These are phyloP conservation scores for Margaritispora aquatica DNA, from an alignment of 495 filamentous ascomycete species.

Conservation along the genomic window DNA sequence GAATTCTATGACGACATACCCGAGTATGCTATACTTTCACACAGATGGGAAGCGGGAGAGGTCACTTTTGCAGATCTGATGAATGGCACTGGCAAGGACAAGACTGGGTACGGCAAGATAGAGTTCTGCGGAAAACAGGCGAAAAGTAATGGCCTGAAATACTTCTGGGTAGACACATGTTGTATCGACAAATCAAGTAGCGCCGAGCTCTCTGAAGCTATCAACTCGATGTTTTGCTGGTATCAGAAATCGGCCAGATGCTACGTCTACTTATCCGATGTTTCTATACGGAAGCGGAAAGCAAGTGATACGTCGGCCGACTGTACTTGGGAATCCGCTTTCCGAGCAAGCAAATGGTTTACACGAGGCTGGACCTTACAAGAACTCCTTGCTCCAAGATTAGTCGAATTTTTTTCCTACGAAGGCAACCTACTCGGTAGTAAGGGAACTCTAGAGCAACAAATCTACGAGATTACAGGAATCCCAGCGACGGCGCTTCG, in stretches of 20 bases:
- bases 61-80: constrained; percentile 9
- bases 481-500: not conserved
- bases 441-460: constrained; percentile 1
- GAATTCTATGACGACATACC: constrained; percentile 11
- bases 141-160: constrained; percentile 18
- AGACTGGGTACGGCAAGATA: constrained; percentile 25
- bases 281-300: constrained; percentile 7
- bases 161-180: constrained; percentile 34
- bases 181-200: constrained; percentile 28
- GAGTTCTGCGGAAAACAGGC: constrained; percentile 23
- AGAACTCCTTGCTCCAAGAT: constrained; percentile 11
- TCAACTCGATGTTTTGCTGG: constrained; percentile 8
- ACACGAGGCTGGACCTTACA: constrained; percentile 5
- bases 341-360: constrained; percentile 8
- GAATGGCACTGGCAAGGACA: constrained; percentile 6
- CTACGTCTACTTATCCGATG: constrained; percentile 16
- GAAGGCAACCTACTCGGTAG: not conserved
- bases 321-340: constrained; percentile 10
- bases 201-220: constrained; percentile 4
- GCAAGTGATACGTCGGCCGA: constrained; percentile 4
- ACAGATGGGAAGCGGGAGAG: constrained; percentile 17
- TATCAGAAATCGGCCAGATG: constrained; percentile 15
- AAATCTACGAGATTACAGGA: not conserved
- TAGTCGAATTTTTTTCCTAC: constrained; percentile 7
- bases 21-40: constrained; percentile 24